Base-by-base conservation (phyloP, 768 basidiomycete species). In the Mycena venus region DNA sequence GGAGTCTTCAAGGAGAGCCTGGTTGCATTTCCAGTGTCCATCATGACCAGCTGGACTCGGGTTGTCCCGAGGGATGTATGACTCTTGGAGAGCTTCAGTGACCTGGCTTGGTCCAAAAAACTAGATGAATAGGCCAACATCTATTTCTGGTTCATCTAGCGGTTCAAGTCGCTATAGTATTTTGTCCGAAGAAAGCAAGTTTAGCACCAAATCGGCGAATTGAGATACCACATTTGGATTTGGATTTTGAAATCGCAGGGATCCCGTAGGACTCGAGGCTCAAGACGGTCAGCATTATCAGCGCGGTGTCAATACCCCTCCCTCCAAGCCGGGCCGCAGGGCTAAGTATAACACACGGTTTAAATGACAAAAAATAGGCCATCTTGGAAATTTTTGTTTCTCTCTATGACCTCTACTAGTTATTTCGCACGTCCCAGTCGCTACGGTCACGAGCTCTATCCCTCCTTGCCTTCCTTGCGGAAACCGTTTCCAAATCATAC, bases 181-280 rank as follows among this genome's bases (percentile, higher is more conserved):
- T 21, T 55, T 42, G 3, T 53, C 65, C 49, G 65, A 68, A 31
- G 14, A 32, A 59, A 58, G n/a, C 29, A 61, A 38, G 44, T 69
- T 61, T 53, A 61, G 59, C 55, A 61, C 34, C 68, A 61, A 69
- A 61, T 61, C 68, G 68, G 68, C 38, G 68, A 69, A 69, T 51
- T n/a, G 32, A 14, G 32, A 32, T 5, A 15, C 31, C n/a, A n/a
- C n/a, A n/a, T n/a, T n/a, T n/a, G n/a, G n/a, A n/a, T 31, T 47
- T 51, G 32, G 21, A 47, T 58, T 32, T 29, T 34, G 19, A n/a
- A 19, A 40, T 58, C 12, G 27, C 27, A 31, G 10, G 21, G 55
- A 19, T 8, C 27, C 17, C 14, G 31, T 65, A 34, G 47, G 31
- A 5, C 27, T 44, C 44, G 8, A 17, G 23, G 15, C 27, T 44